phyloP scores from a whole-genome alignment of 2,329 filamentous ascomycete species.

The Sclerotinia sclerotiorum region DNA sequence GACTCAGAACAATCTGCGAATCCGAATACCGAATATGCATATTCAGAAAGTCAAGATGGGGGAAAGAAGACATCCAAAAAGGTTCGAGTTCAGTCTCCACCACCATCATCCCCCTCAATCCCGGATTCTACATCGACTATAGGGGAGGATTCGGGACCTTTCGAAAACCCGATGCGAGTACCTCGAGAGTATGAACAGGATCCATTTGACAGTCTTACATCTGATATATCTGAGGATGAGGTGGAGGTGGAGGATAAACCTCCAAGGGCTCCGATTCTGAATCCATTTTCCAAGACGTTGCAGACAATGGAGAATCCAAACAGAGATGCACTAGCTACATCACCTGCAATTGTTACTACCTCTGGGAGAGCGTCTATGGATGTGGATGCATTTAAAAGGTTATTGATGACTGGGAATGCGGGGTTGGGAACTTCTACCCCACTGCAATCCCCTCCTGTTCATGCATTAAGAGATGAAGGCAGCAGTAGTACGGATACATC shows the following conservation, averaged over 20 bases:
- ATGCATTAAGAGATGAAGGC: slow-evolving; percentile 41
- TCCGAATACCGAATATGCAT: slow-evolving; percentile 24
- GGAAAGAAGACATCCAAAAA: slow-evolving; percentile 51
- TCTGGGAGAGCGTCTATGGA: slow-evolving; percentile 56
- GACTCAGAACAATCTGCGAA: slow-evolving; percentile 18
- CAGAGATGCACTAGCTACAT: slow-evolving; percentile 26
- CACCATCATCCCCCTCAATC: slow-evolving; percentile 51
- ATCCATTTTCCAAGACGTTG: slow-evolving; percentile 58
- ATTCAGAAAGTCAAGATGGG: slow-evolving; percentile 21
- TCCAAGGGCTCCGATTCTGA: slow-evolving; percentile 43
- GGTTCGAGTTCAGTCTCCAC: slow-evolving; percentile 65
- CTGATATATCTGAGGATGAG: slow-evolving; percentile 38
- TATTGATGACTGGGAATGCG: slow-evolving; percentile 71
- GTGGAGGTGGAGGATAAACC: slow-evolving; percentile 22
- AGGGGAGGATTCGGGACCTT: slow-evolving; percentile 30
- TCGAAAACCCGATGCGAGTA: slow-evolving; percentile 36
- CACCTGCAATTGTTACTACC: slow-evolving; percentile 31
- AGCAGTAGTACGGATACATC: slow-evolving; percentile 59
- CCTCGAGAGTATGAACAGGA: slow-evolving; percentile 38
- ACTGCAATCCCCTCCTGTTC: slow-evolving; percentile 35
- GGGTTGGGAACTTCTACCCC: slow-evolving; percentile 41
- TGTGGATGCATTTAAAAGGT: slow-evolving; percentile 73
- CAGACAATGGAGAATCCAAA: slow-evolving; percentile 49
- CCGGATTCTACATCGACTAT: slow-evolving; percentile 50
- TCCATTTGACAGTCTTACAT: slow-evolving; percentile 40